A percentile compares a stretch with the other conserved stretches of the same genome.
These are phyloP conservation scores for Trichoderma semiorbis DNA, from an alignment of 2,329 filamentous ascomycete genomes.

Conservation along the genomic window DNA sequence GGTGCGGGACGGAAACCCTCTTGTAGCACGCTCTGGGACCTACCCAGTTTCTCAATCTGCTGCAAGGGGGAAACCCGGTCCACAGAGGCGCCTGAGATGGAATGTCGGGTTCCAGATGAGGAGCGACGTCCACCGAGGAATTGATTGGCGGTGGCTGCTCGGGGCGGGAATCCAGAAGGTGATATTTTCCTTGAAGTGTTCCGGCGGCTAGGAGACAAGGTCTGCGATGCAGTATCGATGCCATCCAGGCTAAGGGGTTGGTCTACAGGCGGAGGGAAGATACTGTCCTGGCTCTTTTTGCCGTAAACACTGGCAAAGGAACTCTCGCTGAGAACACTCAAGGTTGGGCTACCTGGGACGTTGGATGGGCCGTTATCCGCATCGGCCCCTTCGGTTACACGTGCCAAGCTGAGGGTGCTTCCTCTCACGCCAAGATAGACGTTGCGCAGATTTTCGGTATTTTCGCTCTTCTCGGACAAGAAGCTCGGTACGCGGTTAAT, in stretches of 20 bases:
- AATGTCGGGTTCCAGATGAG: slow-evolving; percentile 36
- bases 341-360: slow-evolving; percentile 53
- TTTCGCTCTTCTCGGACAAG: slow-evolving; percentile 56
- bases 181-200: slow-evolving; percentile 2
- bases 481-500: slow-evolving; percentile 63
- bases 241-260: slow-evolving; percentile 32
- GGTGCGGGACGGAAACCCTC: slow-evolving; percentile 31
- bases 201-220: slow-evolving; percentile 1
- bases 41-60: slow-evolving; percentile 45
- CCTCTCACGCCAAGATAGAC: slow-evolving; percentile 52
- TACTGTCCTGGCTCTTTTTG: slow-evolving; percentile 33
- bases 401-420: slow-evolving; percentile 50
- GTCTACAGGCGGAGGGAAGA: slow-evolving; percentile 27
- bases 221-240: slow-evolving; percentile 12
- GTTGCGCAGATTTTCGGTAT: slow-evolving; percentile 58
- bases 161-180: slow-evolving; percentile 23
- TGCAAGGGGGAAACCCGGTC: slow-evolving; percentile 41
- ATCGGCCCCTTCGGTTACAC: slow-evolving; percentile 40
- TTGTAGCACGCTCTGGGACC: slow-evolving; percentile 26
- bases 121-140: neutral
- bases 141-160: slow-evolving; percentile 28
- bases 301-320: slow-evolving; percentile 66
- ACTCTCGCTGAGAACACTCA: slow-evolving; percentile 65
- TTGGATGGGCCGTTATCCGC: slow-evolving; percentile 32
- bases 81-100: slow-evolving; percentile 38